phyloP scores from a whole-genome alignment of 2,329 filamentous ascomycete species.

The Arthrobotrys sphaeroides region DNA sequence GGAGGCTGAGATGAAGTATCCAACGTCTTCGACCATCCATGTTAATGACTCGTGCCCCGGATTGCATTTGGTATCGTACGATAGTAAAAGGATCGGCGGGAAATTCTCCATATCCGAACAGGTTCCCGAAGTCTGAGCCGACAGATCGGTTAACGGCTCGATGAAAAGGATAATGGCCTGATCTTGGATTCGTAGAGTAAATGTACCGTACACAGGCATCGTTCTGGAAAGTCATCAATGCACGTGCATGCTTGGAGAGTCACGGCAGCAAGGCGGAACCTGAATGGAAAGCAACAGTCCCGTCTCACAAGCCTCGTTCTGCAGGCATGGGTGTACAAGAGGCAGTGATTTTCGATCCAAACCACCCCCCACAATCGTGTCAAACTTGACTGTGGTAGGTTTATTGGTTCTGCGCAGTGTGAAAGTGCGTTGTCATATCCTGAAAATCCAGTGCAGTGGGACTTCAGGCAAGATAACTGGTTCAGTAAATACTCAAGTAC shows the following conservation, averaged over 20 bases:
- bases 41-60: not conserved
- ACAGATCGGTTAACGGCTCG: not conserved
- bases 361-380: slow-evolving; percentile 12
- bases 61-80: not conserved
- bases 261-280: not conserved
- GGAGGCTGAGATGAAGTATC: not conserved
- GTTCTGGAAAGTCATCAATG: not conserved
- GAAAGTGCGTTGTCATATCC: slow-evolving; percentile 16
- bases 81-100: not conserved
- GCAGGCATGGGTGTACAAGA: not conserved
- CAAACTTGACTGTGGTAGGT: not conserved
- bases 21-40: not conserved
- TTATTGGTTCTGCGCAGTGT: not conserved
- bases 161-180: not conserved
- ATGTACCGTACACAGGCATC: no score
- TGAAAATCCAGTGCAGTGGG: not conserved
- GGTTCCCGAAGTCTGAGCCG: slow-evolving; percentile 2
- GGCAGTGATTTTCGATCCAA: slow-evolving; percentile 10
- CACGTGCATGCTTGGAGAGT: not conserved
- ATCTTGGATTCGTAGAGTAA: not conserved
- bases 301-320: not conserved
- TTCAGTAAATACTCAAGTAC: no score
- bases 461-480: not conserved
- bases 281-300: not conserved
- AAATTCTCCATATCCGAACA: not conserved